A percentile compares a stretch with the other conserved stretches of the same genome.
Conservation (phyloP, 2,329 filamentous ascomycete species). For the Grosmannia huntii region DNA sequence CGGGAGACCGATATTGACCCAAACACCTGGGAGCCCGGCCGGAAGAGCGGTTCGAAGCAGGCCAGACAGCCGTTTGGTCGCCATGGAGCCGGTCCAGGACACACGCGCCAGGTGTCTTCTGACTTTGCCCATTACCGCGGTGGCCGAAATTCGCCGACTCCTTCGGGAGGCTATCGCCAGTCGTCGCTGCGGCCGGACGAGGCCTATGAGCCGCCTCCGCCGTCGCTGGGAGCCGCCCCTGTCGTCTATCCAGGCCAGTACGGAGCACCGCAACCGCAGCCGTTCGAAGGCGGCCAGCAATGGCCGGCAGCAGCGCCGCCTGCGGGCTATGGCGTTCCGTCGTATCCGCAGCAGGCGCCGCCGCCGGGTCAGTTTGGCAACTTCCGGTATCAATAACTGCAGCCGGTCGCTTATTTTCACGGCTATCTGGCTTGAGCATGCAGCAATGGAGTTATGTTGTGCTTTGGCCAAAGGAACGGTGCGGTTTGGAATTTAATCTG, state of each 20-base stretch:
- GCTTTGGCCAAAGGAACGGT: not conserved
- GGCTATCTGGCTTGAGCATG: not conserved
- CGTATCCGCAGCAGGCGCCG: constrained; percentile 2
- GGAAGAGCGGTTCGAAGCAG: constrained; percentile 16
- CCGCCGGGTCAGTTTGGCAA: constrained; percentile 6
- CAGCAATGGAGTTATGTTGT: not conserved
- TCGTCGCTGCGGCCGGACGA: constrained; percentile 37
- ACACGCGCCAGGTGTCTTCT: constrained; percentile 26
- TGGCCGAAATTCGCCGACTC: constrained; percentile 11
- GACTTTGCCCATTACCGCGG: constrained; percentile 21
- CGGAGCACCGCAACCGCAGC: constrained; percentile 14
- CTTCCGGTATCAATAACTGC: constrained; percentile 10
- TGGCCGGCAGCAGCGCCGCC: not conserved
- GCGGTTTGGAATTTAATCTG: not conserved
- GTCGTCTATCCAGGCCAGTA: not conserved
- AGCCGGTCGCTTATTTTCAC: not conserved
- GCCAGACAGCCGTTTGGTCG: not conserved
- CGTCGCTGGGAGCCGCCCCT: constrained; percentile 6
- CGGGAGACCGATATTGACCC: constrained; percentile 51
- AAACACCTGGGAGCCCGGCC: constrained; percentile 34
- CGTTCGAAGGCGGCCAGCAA: not conserved
- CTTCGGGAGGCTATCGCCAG: constrained; percentile 33
- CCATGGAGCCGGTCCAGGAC: constrained; percentile 14
- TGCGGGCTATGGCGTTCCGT: not conserved
- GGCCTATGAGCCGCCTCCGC: constrained; percentile 27